Evolutionary conservation across 768 basidiomycete species (phyloP), one percentile per base, ranked within the genome.

Genomic region (Imleria badia): DNA sequence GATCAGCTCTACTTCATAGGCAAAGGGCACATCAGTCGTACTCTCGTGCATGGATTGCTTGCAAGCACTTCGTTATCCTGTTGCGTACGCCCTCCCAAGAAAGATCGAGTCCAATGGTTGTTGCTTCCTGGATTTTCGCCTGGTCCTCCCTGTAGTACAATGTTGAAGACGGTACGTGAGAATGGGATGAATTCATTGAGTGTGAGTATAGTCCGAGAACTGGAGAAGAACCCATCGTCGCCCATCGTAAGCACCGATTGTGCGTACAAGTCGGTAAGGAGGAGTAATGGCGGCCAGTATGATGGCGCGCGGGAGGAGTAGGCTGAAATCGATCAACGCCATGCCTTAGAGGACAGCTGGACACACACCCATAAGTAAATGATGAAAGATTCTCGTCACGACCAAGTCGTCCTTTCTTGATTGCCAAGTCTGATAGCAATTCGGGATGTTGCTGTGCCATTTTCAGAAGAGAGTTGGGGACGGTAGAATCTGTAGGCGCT

Each of bases 221-320:
- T 55, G 3, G 84, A 82, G 67, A 97, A 97, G 75, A 98, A 98
- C 68, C 98, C 97, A 71, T 98, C 96, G 62, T 99, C 97, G 1
- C 91, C 91, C 81, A 98, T 91, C 1, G 94, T 94, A 33, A 92
- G 76, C 30, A 98, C 80, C 1, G 86, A 82, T 55, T 95, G 89
- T 3, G 84, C 80, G 70, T 97, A 96, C 11, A 97, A 69, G 48
- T 95, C 87, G 2, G 83, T 79, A 9, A 95, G 80, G 52, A 97
- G 80, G 9, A 98, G 73, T 1, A 98, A 71, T 3, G 89, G 77
- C 0, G 86, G 79, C 84, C 90, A 94, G 11, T 75, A 69, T 0
- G 69, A 23, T n/a, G n/a, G n/a, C 0, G 72, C 73, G 49, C 81
- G 72, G 2, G 73, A 65, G 0, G 78, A 69, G 54, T 85, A n/a